Percentiles rank a stretch among this genome's conserved stretches.
phyloP scores from a whole-genome alignment of 352 stramenopile species.

The Pythium monospermum region DNA sequence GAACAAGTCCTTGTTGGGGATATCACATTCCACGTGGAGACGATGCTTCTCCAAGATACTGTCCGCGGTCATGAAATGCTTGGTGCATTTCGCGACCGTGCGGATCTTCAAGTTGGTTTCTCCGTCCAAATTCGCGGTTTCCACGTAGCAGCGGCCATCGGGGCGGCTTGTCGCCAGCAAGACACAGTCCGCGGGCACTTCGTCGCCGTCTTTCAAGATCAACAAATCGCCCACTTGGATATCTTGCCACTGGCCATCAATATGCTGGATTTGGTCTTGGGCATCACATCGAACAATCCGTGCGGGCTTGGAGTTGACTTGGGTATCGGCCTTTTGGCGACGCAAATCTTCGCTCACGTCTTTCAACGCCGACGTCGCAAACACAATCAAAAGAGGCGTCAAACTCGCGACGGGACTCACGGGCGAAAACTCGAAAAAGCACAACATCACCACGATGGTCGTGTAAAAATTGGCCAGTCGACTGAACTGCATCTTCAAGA shows the following conservation, averaged over 20 bases:
- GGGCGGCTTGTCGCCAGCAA: slow-evolving; percentile 67
- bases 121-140: slow-evolving; percentile 84
- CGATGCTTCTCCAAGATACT: slow-evolving; percentile 66
- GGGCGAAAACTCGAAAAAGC: slow-evolving; percentile 86
- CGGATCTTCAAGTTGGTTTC: slow-evolving; percentile 89
- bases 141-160: slow-evolving; percentile 78
- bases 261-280: slow-evolving; percentile 50
- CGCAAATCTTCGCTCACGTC: slow-evolving; percentile 81
- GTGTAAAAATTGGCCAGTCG: slow-evolving; percentile 87
- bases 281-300: slow-evolving; percentile 70
- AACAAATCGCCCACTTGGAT: slow-evolving; percentile 83
- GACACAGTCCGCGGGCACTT: slow-evolving; percentile 79
- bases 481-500: slow-evolving; percentile 89
- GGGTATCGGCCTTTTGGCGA: slow-evolving; percentile 66
- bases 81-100: slow-evolving; percentile 68
- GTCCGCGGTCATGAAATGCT: slow-evolving; percentile 66
- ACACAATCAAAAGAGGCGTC: slow-evolving; percentile 83
- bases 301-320: slow-evolving; percentile 72
- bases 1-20: slow-evolving; percentile 83
- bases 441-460: slow-evolving; percentile 85
- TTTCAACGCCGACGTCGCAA: slow-evolving; percentile 85
- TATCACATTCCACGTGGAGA: slow-evolving; percentile 71
- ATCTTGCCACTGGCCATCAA: slow-evolving; percentile 76
- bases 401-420: slow-evolving; percentile 81
- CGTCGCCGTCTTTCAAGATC: slow-evolving; percentile 75